phyloP scores from a whole-genome alignment of 345 rosid species.

The Boechera divaricarpa region DNA sequence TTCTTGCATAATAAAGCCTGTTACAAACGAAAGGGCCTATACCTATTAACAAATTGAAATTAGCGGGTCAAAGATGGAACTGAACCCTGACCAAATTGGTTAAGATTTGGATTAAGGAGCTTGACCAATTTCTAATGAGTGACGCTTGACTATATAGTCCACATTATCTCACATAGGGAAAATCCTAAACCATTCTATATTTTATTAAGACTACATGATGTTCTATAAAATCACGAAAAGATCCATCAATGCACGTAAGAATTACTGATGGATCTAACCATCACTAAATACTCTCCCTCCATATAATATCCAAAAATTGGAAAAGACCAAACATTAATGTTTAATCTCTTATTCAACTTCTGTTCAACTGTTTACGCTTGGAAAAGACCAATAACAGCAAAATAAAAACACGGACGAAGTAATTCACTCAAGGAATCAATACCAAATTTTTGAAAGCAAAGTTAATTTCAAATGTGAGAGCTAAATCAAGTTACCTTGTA shows the following conservation, averaged over 20 bases:
- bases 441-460: neutral
- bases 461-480: neutral
- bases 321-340: no score
- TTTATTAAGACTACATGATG: conserved; percentile 12
- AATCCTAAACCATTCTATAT: conserved; percentile 4
- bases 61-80: neutral
- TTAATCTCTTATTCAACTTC: no score
- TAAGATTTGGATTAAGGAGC: neutral
- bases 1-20: conserved; percentile 5
- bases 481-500: conserved; percentile 60
- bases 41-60: neutral
- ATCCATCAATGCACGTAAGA: conserved; percentile 7
- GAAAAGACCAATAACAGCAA: neutral
- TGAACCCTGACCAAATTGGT: conserved; percentile 3
- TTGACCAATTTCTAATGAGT: neutral
- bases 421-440: conserved; percentile 8
- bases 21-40: neutral
- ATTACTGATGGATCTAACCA: conserved; percentile 5
- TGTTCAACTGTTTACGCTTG: neutral
- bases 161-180: neutral
- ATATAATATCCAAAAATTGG: no score
- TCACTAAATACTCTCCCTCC: neutral
- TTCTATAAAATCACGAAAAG: conserved; percentile 15
- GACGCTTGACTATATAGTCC: neutral
- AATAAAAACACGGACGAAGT: no score